Evolutionary conservation across 2,329 filamentous ascomycete species (phyloP), one percentile per base, ranked within the genome.

Genomic region (Lachnellula occidentalis): DNA sequence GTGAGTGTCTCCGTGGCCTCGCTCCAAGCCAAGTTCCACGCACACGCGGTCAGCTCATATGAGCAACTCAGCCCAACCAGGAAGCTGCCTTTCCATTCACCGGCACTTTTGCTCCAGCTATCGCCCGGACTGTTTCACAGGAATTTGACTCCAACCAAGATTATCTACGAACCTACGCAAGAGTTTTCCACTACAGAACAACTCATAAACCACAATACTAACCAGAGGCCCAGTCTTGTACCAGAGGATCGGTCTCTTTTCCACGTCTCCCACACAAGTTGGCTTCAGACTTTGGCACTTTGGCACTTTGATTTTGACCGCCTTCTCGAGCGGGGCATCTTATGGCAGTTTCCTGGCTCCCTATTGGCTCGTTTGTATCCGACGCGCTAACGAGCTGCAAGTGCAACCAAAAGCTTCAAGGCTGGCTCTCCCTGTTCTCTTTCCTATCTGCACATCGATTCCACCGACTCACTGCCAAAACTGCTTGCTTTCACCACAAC

Each of bases 281-380:
- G 27, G 9, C 27, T 12, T 31, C 3, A 31, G 27, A 9, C 27
- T 31, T 31, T 31, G 27, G 27, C 9, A 31, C 27, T 31, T 31
- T 31, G 9, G 27, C 27, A 31, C 27, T 31, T 31, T 31, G 9
- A 9, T 9, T 11, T 9, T 31, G 27, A 31, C 27, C 27, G 27
- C 27, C 27, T 31, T 31, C 27, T 31, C 27, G 27, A 31, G 27
- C 27, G 27, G 27, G 27, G 9, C 27, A 31, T 31, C 12, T 31
- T 31, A 31, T 31, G 11, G 27, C 37, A 41, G 15, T n/a, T 19
- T 17, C 37, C 2, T 17, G 37, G 37, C 34, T 9, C 41, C 45
- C n/a, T 12, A 50, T 50, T 50, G 48, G 50, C 45, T 34, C 46
- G 39, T 46, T 42, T 37, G n/a, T 14, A 37, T 37, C 49, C 34